phyloP scores from a whole-genome alignment of 345 rosid species.

The thale cress (Arabidopsis thaliana) region TAIR10.1 NC_003076.8:4224001-4224500 shows the following conservation, averaged over 20 bases:
- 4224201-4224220: constrained; percentile 71
- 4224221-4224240: constrained; percentile 71
- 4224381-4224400: constrained; percentile 84
- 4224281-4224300: constrained; percentile 82
- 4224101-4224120: constrained; percentile 60
- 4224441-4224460: constrained; percentile 70
- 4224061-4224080: constrained; percentile 85
- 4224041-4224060: constrained; percentile 57
- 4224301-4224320: constrained; percentile 79
- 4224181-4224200: constrained; percentile 84
- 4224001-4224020: constrained; percentile 73
- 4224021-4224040: constrained; percentile 61
- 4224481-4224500: constrained; percentile 76
- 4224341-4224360: constrained; percentile 69
- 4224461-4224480: constrained; percentile 78
- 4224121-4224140: constrained; percentile 65
- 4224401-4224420: constrained; percentile 70
- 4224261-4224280: constrained; percentile 83
- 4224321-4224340: constrained; percentile 69
- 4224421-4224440: constrained; percentile 63
- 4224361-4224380: constrained; percentile 80
- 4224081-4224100: constrained; percentile 85
- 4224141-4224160: constrained; percentile 60
- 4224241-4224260: constrained; percentile 65
- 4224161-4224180: constrained; percentile 72